Percentiles rank a stretch among this genome's conserved stretches.
Conservation (phyloP, 805 yeast genomes). For the Teunomyces pallodes region DNA sequence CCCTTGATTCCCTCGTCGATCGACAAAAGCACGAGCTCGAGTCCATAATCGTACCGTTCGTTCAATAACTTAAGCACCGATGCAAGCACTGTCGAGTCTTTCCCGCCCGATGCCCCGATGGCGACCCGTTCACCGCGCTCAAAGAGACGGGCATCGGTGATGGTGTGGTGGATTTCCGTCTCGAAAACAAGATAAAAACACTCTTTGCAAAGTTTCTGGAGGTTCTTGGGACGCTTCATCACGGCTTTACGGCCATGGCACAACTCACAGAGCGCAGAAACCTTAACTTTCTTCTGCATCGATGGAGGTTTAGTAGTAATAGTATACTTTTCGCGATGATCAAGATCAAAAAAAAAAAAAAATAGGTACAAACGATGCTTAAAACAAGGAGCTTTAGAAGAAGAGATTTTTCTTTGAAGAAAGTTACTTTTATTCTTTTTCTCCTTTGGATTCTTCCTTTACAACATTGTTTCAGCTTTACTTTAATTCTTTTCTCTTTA, state of each 20-base stretch:
- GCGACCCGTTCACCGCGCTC: conserved; percentile 84
- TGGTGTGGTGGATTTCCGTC: conserved; percentile 92
- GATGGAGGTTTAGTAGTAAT: neutral
- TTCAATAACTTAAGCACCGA: conserved; percentile 81
- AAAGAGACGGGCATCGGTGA: conserved; percentile 65
- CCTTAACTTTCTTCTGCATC: conserved; percentile 28
- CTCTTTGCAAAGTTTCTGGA: conserved; percentile 83
- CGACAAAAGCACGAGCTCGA: conserved; percentile 77
- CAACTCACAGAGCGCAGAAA: conserved; percentile 66
- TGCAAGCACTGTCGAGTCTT: conserved; percentile 95
- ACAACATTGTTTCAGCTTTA: too few species aligned
- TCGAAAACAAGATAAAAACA: conserved; percentile 92
- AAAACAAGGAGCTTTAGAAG: too few species aligned
- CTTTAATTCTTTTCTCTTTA: neutral
- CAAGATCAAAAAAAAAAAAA: too few species aligned
- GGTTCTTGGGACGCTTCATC: conserved; percentile 87
- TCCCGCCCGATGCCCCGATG: conserved; percentile 98
- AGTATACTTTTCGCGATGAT: conserved; percentile 1
- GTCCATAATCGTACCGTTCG: conserved; percentile 83
- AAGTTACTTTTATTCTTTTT: too few species aligned
- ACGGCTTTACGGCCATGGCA: conserved; percentile 83
- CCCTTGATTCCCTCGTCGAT: conserved; percentile 98
- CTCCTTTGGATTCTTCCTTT: too few species aligned
- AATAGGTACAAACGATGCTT: too few species aligned
- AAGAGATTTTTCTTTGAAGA: too few species aligned